Conservation (phyloP, 139 green algal species). For the Yamagishiella unicocca region DNA sequence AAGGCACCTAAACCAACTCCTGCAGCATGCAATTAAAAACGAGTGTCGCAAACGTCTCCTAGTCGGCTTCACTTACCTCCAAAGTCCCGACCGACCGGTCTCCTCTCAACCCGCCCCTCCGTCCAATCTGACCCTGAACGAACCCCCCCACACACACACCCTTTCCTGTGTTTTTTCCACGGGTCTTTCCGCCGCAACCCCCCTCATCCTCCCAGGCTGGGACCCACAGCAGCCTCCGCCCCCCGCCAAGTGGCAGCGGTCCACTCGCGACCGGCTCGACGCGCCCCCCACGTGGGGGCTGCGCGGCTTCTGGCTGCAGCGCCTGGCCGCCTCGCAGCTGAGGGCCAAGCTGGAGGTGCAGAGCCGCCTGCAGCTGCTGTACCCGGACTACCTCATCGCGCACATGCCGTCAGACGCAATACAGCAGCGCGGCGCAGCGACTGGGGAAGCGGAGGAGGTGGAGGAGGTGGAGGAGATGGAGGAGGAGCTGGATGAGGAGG, state of each 20-base stretch:
- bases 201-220: constrained; percentile 37
- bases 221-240: constrained; percentile 44
- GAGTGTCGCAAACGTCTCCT: too few relatives aligned
- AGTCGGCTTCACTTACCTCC: too few relatives aligned
- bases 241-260: constrained; percentile 68
- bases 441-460: not conserved
- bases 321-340: constrained; percentile 54
- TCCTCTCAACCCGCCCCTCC: too few relatives aligned
- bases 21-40: too few relatives aligned
- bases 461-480: not conserved
- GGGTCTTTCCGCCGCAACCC: too few relatives aligned
- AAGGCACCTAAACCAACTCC: too few relatives aligned
- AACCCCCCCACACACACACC: too few relatives aligned
- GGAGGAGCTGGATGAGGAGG: not conserved
- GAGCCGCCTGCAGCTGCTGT: constrained; percentile 74
- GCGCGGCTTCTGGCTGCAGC: constrained; percentile 50
- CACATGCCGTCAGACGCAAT: constrained; percentile 84
- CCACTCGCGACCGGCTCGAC: constrained; percentile 71
- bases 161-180: too few relatives aligned
- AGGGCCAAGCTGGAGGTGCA: constrained; percentile 82
- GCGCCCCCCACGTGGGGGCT: constrained; percentile 76
- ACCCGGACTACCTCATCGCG: constrained; percentile 78
- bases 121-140: too few relatives aligned
- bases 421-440: constrained; percentile 58
- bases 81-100: too few relatives aligned